Evolutionary conservation across 805 yeast species (phyloP).

Genomic region (Hanseniaspora lachancei): DNA sequence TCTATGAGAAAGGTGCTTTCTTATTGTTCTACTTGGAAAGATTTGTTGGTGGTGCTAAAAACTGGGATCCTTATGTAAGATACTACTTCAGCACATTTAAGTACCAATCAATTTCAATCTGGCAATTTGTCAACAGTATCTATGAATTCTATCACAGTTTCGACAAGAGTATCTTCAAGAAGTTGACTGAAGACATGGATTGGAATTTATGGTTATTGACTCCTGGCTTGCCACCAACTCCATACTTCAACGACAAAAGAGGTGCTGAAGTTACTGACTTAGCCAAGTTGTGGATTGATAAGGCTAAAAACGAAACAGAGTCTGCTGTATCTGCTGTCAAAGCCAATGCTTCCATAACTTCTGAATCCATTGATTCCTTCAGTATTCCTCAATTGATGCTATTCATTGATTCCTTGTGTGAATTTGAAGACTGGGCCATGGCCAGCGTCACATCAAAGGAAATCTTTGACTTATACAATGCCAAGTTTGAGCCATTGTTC

Average conservation of each 20-base stretch:
- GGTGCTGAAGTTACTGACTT: slow-evolving; percentile 59
- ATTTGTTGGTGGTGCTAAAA: slow-evolving; percentile 46
- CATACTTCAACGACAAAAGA: slow-evolving; percentile 62
- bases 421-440: slow-evolving; percentile 34
- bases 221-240: slow-evolving; percentile 85
- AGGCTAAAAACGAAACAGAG: slow-evolving; percentile 20
- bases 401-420: slow-evolving; percentile 56
- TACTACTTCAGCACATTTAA: slow-evolving; percentile 60
- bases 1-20: slow-evolving; percentile 83
- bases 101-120: slow-evolving; percentile 63
- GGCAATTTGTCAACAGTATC: slow-evolving; percentile 62
- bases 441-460: slow-evolving; percentile 27
- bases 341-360: slow-evolving; percentile 25
- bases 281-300: slow-evolving; percentile 50
- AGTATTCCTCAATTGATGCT: slow-evolving; percentile 67
- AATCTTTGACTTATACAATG: slow-evolving; percentile 29
- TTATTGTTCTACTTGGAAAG: slow-evolving; percentile 63
- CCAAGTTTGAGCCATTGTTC: slow-evolving; percentile 35
- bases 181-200: slow-evolving; percentile 52
- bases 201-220: slow-evolving; percentile 75
- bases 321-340: slow-evolving; percentile 17
- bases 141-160: slow-evolving; percentile 45
- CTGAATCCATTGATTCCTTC: slow-evolving; percentile 34
- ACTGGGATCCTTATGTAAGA: slow-evolving; percentile 69
- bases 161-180: slow-evolving; percentile 31